Conservation (phyloP, 2,329 filamentous ascomycete species). For the Cladorrhinum sp. region DNA sequence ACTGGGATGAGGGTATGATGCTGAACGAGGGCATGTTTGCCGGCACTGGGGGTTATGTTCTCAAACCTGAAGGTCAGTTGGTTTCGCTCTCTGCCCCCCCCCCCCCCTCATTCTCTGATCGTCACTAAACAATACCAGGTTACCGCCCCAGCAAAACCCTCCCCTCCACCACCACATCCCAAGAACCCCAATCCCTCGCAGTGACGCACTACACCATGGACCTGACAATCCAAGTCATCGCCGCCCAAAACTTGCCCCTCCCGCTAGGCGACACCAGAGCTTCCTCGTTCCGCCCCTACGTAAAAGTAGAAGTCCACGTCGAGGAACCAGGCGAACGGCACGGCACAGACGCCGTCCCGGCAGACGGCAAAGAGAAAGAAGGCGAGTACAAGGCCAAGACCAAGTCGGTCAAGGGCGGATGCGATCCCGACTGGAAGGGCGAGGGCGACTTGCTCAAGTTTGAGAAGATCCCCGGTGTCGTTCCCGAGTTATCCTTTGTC, state of each 20-base stretch:
- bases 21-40: slow-evolving; percentile 90
- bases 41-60: slow-evolving; percentile 76
- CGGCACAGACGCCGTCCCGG: slow-evolving; percentile 39
- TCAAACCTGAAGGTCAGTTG: slow-evolving; percentile 69
- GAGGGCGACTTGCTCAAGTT: slow-evolving; percentile 54
- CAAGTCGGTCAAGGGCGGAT: slow-evolving; percentile 52
- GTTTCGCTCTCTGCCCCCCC: slow-evolving; percentile 1
- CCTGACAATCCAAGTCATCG: slow-evolving; percentile 70
- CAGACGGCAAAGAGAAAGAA: slow-evolving; percentile 50
- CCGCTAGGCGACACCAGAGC: slow-evolving; percentile 50
- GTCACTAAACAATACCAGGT: slow-evolving; percentile 26
- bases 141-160: slow-evolving; percentile 38
- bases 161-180: slow-evolving; percentile 31
- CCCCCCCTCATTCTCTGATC: background rate
- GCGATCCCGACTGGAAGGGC: slow-evolving; percentile 60
- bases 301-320: slow-evolving; percentile 81
- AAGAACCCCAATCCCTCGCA: slow-evolving; percentile 28
- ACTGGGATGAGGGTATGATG: slow-evolving; percentile 91
- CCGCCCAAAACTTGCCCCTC: slow-evolving; percentile 72
- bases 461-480: slow-evolving; percentile 50
- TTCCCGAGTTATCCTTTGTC: slow-evolving; percentile 70
- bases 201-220: slow-evolving; percentile 59
- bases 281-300: slow-evolving; percentile 69
- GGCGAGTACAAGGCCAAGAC: slow-evolving; percentile 54
- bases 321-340: slow-evolving; percentile 57